Conservation (phyloP, 371 early-diverging fungal genomes). For the Mycotypha africana region DNA sequence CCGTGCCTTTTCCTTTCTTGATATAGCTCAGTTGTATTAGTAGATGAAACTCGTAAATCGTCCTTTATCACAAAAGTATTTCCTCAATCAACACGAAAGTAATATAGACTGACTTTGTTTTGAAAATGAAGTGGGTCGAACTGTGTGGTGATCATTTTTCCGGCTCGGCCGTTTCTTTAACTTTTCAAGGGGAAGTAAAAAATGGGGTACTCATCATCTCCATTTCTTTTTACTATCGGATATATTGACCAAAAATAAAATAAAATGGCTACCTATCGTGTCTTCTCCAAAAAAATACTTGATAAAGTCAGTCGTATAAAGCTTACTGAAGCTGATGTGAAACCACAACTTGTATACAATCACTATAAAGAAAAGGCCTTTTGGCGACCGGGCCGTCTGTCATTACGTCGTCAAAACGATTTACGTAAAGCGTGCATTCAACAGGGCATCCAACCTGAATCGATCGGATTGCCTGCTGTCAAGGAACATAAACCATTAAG, state of each 20-base stretch:
- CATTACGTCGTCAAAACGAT: slow-evolving; percentile 53
- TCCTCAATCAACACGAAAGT: too few relatives aligned
- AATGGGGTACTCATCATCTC: too few relatives aligned
- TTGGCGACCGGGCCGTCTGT: slow-evolving; percentile 54
- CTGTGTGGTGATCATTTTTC: too few relatives aligned
- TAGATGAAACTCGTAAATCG: too few relatives aligned
- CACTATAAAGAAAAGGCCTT: slow-evolving; percentile 37
- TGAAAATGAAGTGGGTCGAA: too few relatives aligned
- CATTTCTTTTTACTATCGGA: not conserved
- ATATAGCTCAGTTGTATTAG: too few relatives aligned
- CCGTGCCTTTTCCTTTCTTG: too few relatives aligned
- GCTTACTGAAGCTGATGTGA: slow-evolving; percentile 39
- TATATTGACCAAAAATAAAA: too few relatives aligned
- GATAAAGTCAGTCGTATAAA: slow-evolving; percentile 14
- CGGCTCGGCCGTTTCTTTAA: too few relatives aligned
- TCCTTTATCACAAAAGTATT: too few relatives aligned
- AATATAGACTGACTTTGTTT: too few relatives aligned
- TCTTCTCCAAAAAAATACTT: slow-evolving; percentile 30
- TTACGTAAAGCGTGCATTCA: slow-evolving; percentile 58
- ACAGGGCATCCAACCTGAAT: slow-evolving; percentile 41
- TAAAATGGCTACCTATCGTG: slow-evolving; percentile 28
- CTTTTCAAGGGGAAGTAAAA: too few relatives aligned
- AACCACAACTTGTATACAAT: slow-evolving; percentile 44
- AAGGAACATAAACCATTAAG: slow-evolving; percentile 31
- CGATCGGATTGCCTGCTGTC: slow-evolving; percentile 44